These are phyloP conservation scores for Xylariaceae sp. DNA, from an alignment of 2,329 filamentous ascomycete genomes.

Conservation along the genomic window DNA sequence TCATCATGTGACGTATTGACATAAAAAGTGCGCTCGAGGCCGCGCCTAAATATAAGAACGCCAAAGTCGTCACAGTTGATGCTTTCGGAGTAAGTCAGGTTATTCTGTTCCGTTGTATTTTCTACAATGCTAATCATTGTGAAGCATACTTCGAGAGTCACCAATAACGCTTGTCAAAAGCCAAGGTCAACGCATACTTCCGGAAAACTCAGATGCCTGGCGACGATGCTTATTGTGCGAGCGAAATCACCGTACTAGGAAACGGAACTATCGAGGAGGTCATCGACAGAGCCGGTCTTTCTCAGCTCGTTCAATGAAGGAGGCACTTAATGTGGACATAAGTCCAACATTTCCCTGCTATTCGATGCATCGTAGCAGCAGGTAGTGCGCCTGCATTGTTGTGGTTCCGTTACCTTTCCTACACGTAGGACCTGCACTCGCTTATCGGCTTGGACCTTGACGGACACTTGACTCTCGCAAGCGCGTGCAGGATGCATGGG, in stretches of 20 bases:
- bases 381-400: too few relatives aligned
- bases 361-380: too few relatives aligned
- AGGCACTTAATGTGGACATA: too few relatives aligned
- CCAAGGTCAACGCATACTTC: constrained; percentile 9
- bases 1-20: not conserved
- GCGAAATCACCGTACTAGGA: constrained; percentile 5
- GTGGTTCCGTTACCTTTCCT: too few relatives aligned
- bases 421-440: too few relatives aligned
- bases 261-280: constrained; percentile 2
- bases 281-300: constrained; percentile 3
- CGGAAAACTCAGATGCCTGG: constrained; percentile 5
- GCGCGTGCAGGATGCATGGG: too few relatives aligned
- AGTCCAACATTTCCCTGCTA: too few relatives aligned
- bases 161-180: constrained; percentile 5
- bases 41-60: constrained; percentile 5
- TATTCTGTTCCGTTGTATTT: not conserved
- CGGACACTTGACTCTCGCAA: too few relatives aligned
- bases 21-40: constrained; percentile 4
- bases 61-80: constrained; percentile 10
- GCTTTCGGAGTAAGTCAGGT: constrained; percentile 7
- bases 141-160: constrained; percentile 11
- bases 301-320: not conserved
- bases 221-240: constrained; percentile 6
- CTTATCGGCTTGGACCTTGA: too few relatives aligned
- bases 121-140: not conserved